These are phyloP conservation scores for Aristolochia contorta DNA, from an alignment of 164 flowering plant species.

Conservation along the genomic window DNA sequence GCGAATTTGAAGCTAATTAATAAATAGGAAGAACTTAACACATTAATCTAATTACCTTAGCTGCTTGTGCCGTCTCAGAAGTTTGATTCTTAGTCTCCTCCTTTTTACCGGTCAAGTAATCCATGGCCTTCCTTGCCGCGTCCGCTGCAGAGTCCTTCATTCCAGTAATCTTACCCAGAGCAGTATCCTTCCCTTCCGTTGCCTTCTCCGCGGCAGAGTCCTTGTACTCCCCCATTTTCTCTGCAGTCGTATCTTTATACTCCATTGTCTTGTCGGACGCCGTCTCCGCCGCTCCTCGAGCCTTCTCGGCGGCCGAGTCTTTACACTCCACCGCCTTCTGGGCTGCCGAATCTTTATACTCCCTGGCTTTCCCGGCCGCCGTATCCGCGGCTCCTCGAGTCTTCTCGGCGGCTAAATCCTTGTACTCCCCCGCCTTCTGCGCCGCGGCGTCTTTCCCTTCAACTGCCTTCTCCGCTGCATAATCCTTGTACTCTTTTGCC, in stretches of 20 bases:
- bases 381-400: conserved; percentile 14
- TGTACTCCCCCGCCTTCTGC: conserved; percentile 11
- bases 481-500: conserved; percentile 19
- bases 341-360: conserved; percentile 14
- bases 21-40: too few relatives aligned
- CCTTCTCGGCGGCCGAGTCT: conserved; percentile 29
- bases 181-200: conserved; percentile 29
- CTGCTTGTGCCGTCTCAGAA: not conserved
- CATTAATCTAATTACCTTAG: conserved; percentile 1
- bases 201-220: conserved; percentile 37
- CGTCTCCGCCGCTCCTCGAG: conserved; percentile 39
- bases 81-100: conserved; percentile 33
- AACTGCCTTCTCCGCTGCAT: conserved; percentile 11
- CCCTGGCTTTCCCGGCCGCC: conserved; percentile 17
- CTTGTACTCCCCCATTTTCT: conserved; percentile 24
- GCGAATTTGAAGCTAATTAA: too few relatives aligned
- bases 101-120: conserved; percentile 43
- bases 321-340: conserved; percentile 12
- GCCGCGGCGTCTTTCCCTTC: conserved; percentile 10
- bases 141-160: conserved; percentile 25
- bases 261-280: conserved; percentile 14
- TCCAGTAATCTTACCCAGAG: conserved; percentile 14
- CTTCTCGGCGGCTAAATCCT: conserved; percentile 25
- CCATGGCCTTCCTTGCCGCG: conserved; percentile 55
- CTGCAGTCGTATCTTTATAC: conserved; percentile 4